Conservation (phyloP, 2,329 filamentous ascomycete species). For the Botrytis medusae region DNA sequence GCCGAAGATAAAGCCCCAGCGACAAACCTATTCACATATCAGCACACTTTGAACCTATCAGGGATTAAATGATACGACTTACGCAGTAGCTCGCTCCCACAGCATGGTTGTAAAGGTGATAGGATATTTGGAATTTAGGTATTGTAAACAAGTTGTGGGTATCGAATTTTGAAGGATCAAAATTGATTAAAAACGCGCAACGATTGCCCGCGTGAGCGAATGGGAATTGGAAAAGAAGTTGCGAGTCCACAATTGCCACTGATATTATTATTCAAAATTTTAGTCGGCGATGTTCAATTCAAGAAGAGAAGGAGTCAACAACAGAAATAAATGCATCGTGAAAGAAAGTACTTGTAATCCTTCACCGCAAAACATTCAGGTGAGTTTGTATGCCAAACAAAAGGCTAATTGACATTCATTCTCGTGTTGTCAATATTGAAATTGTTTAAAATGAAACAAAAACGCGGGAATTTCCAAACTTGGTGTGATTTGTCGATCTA, state of each 20-base stretch:
- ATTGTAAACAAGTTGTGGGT: background rate
- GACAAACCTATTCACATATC: background rate
- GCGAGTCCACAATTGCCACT: background rate
- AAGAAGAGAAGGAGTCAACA: background rate
- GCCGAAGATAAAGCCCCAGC: conserved; percentile 1
- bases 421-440: background rate
- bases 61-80: background rate
- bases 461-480: background rate
- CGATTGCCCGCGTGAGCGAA: background rate
- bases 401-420: background rate
- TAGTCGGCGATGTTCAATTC: background rate
- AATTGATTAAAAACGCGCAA: conserved; percentile 1
- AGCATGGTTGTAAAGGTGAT: conserved; percentile 7
- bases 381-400: background rate
- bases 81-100: conserved; percentile 15
- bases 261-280: background rate
- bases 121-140: background rate
- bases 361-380: background rate
- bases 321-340: background rate
- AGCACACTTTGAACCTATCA: background rate
- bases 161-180: background rate
- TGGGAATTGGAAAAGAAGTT: background rate
- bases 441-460: background rate
- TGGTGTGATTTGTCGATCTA: background rate
- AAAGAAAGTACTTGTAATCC: background rate